Base-by-base conservation (phyloP, 192 early-diverging fungal genomes). In the Entomortierella parvispora region DNA sequence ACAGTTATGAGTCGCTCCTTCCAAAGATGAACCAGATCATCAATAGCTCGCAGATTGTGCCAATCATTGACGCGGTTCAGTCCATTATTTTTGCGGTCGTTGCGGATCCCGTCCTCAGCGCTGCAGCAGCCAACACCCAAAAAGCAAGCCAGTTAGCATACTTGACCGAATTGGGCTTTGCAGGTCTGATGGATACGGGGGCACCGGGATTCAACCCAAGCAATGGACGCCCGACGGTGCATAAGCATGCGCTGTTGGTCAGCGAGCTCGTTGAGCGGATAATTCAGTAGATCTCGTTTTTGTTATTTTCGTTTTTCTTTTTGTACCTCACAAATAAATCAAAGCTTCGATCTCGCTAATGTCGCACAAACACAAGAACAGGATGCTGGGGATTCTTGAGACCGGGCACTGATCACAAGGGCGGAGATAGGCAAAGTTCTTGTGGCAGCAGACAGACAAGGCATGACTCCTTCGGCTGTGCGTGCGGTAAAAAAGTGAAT, bases 21-120 rank as follows among this genome's bases (percentile, higher is more conserved):
- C 88, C 91, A n/a, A 88, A 91, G 48, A 92, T 94, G 87, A 89
- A 87, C 45, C 85, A 89, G 61, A 86, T 91, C 29, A 79, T 94
- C 20, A 83, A 83, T 44, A 90, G 80, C 48, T 90, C 85, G 42
- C 87, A 91, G 25, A 86, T 85, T 2, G 79, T 87, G 6, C 85
- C 85, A 9, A 87, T 92, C 42, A 82, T 92, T 15, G 88, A 92
- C 46, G 81, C 89, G 7, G 87, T 93, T n/a, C 90, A 94, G 66
- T 79, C 85, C 0, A 93, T 94, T 50, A 70, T 93, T 14, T 84
- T 88, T 44, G 88, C 90, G 5, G 90, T 91, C 45, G 83, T 88
- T 26, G 81, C 84, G 20, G 84, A 84, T 34, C 67, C 81, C 17
- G 68, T 74, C 20, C 79, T 84, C 37, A 67, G 65, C 42, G 57